These are phyloP conservation scores for Metschnikowia similis DNA, from an alignment of 805 yeast genomes.

Conservation along the genomic window DNA sequence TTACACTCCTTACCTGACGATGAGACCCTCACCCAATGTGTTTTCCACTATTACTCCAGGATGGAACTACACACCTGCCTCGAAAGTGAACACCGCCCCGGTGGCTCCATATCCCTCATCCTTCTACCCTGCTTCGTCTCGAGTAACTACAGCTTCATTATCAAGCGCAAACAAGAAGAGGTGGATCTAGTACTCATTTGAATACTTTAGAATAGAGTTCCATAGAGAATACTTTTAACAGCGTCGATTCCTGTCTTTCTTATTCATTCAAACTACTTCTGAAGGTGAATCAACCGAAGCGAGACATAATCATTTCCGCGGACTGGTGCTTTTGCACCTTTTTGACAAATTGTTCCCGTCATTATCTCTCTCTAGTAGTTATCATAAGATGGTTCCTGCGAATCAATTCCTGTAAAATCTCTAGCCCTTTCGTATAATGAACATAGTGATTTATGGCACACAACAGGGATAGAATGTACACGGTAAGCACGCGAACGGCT, in stretches of 20 bases:
- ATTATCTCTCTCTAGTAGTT: no score
- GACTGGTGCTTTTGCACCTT: no score
- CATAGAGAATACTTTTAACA: not conserved
- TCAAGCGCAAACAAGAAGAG: conserved; percentile 33
- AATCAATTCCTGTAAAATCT: no score
- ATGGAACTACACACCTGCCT: conserved; percentile 68
- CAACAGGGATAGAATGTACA: no score
- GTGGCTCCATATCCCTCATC: conserved; percentile 66
- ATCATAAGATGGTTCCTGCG: no score
- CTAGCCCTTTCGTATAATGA: no score
- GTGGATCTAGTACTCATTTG: conserved; percentile 24
- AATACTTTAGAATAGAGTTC: not conserved
- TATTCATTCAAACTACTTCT: not conserved
- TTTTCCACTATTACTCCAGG: conserved; percentile 78
- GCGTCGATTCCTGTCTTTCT: not conserved
- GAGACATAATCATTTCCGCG: no score
- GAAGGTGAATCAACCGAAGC: not conserved
- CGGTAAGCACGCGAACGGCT: no score
- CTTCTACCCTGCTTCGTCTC: conserved; percentile 58
- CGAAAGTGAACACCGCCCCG: conserved; percentile 64
- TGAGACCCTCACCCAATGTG: conserved; percentile 38
- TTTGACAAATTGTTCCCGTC: no score
- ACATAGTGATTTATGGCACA: no score
- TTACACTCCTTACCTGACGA: conserved; percentile 50
- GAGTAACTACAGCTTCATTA: conserved; percentile 39